Percentiles rank a stretch among this genome's conserved stretches.
phyloP scores from a whole-genome alignment of 495 filamentous ascomycete species.

The Neurospora terricola region DNA sequence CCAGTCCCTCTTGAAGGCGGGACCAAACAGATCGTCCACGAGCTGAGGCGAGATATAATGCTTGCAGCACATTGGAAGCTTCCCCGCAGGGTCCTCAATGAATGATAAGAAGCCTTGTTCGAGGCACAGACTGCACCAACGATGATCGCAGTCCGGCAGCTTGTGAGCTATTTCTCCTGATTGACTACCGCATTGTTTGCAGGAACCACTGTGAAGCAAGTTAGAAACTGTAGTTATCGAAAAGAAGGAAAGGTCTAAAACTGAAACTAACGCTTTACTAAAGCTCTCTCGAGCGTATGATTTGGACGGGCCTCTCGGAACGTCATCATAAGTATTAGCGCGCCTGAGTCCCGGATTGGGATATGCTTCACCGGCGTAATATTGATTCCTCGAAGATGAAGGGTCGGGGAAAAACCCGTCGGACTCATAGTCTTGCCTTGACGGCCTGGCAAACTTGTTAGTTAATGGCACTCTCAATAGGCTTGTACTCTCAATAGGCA shows the following conservation, averaged over 20 bases:
- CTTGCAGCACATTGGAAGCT: conserved; percentile 74
- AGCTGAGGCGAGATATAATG: conserved; percentile 61
- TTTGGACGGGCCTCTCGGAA: not conserved
- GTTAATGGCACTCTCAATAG: not conserved
- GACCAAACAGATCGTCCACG: conserved; percentile 63
- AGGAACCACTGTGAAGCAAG: not conserved
- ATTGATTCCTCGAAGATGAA: conserved; percentile 4
- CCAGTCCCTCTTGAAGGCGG: conserved; percentile 65
- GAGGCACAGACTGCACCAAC: conserved; percentile 68
- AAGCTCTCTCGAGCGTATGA: not conserved
- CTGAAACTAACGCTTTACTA: not conserved
- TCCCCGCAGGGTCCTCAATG: conserved; percentile 61
- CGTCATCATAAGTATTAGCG: not conserved
- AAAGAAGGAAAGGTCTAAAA: not conserved
- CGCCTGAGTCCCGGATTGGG: not conserved
- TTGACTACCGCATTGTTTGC: not conserved
- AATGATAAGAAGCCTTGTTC: conserved; percentile 62
- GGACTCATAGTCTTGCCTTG: conserved; percentile 30
- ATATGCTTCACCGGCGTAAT: not conserved
- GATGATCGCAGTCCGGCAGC: conserved; percentile 49
- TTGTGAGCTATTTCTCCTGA: not conserved
- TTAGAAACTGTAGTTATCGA: not conserved
- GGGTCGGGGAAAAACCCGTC: conserved; percentile 19
- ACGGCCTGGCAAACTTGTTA: conserved; percentile 15
- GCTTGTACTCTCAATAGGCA: not conserved